Evolutionary conservation across 257 asterid species (phyloP), one percentile per base, ranked within the genome.

Genomic region (Rauvolfia tetraphylla): DNA sequence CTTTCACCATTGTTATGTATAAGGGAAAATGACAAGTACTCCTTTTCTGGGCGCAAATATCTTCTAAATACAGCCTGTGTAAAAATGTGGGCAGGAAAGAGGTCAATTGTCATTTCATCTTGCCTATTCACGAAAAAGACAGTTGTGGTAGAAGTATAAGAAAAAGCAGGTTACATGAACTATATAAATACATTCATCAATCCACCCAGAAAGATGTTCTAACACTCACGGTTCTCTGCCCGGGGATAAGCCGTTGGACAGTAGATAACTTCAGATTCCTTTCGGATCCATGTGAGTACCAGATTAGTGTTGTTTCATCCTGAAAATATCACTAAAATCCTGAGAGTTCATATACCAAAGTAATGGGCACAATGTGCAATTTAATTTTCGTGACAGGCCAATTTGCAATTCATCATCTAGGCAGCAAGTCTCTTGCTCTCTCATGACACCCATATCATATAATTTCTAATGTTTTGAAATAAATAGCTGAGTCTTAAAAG

Each of bases 151-250:
- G 67, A 63, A 46, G 59, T 68, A 69, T 38, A 75, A 36, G 76
- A 80, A 68, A 58, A 72, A 65, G 54, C 56, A 81, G 63, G 83
- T 77, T 72, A 76, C 68, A 76, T 59, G 34, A 82, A 77, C 75
- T 81, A 29, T 73, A 73, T 75, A 58, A 42, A 73, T 72, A 75
- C 68, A 81, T 83, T 36, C 71, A 67, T 44, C 81, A 75, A 76
- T 83, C 63, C 68, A 34, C 68, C 56, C 22, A 77, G 58, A 84
- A 53, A 53, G 68, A 71, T 15, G 72, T 66, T 83, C 79, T 77
- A 83, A 91, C 14, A 46, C 99, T 89, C 88, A 95, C 99, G 44
- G 99, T 92, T 91, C 99, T 91, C 85, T 95, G 99, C 80, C 98
- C 99, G 66, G 97, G 98, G 80, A 89, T 83, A 84, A 95, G 89